These are phyloP conservation scores for Guyanaporus albipodus DNA, from an alignment of 768 basidiomycete species.

Conservation along the genomic window DNA sequence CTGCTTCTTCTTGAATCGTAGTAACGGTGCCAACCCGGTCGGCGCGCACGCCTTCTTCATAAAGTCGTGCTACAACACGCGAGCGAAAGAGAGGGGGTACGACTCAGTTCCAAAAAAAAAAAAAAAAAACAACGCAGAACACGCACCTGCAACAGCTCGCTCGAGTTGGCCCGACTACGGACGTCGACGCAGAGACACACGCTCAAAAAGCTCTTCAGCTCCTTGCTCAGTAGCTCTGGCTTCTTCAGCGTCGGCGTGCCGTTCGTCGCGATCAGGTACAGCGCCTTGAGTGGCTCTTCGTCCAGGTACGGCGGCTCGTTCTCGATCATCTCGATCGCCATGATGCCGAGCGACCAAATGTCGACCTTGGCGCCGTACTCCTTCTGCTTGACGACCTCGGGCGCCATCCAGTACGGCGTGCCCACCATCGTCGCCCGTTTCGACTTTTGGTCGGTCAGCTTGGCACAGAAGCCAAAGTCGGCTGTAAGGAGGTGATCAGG, in stretches of 20 bases:
- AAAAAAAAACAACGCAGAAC: no score
- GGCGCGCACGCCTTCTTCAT: slow-evolving; percentile 83
- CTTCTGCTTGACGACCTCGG: slow-evolving; percentile 97
- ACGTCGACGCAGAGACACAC: slow-evolving; percentile 99
- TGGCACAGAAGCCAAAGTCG: slow-evolving; percentile 96
- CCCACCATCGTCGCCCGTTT: slow-evolving; percentile 99
- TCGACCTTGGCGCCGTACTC: slow-evolving; percentile 97
- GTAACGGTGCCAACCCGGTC: slow-evolving; percentile 77
- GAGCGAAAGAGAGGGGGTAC: not conserved
- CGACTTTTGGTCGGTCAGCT: slow-evolving; percentile 93
- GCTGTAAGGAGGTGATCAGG: slow-evolving; percentile 52
- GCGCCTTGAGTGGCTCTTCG: slow-evolving; percentile 90
- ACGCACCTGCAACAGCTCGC: slow-evolving; percentile 78
- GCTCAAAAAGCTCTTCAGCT: slow-evolving; percentile 93
- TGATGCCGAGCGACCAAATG: slow-evolving; percentile 95
- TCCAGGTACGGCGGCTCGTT: slow-evolving; percentile 95
- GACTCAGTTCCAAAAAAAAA: no score
- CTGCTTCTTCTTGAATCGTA: slow-evolving; percentile 76
- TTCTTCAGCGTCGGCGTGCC: slow-evolving; percentile 98
- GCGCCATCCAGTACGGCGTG: slow-evolving; percentile 98
- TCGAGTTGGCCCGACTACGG: slow-evolving; percentile 84
- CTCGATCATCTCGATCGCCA: slow-evolving; percentile 99
- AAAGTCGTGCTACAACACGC: slow-evolving; percentile 81
- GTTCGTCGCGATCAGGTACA: slow-evolving; percentile 96
- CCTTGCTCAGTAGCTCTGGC: slow-evolving; percentile 85